Percentiles rank a stretch among this genome's conserved stretches.
These are phyloP conservation scores for Cordyceps pruinosa DNA, from an alignment of 2,329 filamentous ascomycete genomes.

Conservation along the genomic window DNA sequence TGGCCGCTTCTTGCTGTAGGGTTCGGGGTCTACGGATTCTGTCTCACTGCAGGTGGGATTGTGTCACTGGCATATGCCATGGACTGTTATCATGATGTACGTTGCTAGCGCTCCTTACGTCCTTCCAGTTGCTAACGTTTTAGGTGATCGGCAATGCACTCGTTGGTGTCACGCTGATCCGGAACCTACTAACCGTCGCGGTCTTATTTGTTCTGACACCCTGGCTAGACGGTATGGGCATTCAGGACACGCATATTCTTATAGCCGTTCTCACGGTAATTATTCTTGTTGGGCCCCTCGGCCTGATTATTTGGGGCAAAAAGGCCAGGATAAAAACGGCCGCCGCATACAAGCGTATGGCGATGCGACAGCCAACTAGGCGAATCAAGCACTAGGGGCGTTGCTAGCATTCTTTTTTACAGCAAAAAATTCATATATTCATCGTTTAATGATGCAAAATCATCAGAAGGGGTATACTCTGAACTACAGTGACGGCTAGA, in stretches of 20 bases:
- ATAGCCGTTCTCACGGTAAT: constrained; percentile 7
- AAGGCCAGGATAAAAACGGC: constrained; percentile 11
- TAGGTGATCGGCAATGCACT: constrained; percentile 22
- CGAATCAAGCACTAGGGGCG: not conserved
- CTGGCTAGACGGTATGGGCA: constrained; percentile 20
- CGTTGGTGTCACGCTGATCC: constrained; percentile 19
- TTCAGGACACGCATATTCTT: constrained; percentile 14
- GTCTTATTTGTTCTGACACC: constrained; percentile 18
- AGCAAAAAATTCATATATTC: no score
- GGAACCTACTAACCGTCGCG: constrained; percentile 19
- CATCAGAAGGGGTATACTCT: no score
- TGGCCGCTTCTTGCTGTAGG: constrained; percentile 32
- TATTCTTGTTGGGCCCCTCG: constrained; percentile 12
- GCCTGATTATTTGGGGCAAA: constrained; percentile 15
- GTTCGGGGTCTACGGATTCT: constrained; percentile 30
- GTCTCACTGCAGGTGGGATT: constrained; percentile 28
- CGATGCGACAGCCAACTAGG: not conserved
- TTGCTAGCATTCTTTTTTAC: not conserved
- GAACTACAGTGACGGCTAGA: no score
- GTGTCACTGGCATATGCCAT: constrained; percentile 28
- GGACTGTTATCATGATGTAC: constrained; percentile 31
- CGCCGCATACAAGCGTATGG: constrained; percentile 8
- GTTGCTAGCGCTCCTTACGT: not conserved
- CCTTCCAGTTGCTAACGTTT: not conserved
- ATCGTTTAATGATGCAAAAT: no score